Percentiles rank a stretch among this genome's conserved stretches.
phyloP scores from a whole-genome alignment of 495 filamentous ascomycete species.

The Hyaloscypha finlandica region DNA sequence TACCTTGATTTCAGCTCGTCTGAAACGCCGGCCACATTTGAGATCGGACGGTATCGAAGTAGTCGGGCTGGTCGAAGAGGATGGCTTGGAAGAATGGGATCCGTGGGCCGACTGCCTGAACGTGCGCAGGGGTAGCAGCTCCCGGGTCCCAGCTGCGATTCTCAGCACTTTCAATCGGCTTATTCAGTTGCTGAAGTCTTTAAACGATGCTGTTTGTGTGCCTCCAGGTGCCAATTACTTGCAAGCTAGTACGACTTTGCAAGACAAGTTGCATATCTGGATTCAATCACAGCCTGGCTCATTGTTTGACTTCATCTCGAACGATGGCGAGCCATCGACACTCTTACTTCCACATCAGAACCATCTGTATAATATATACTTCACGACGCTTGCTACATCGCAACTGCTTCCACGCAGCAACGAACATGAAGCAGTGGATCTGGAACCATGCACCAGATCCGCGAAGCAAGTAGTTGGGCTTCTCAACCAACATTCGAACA shows the following conservation, averaged over 20 bases:
- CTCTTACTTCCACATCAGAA: conserved; percentile 52
- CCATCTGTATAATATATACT: conserved; percentile 49
- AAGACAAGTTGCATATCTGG: conserved; percentile 25
- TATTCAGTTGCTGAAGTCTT: conserved; percentile 47
- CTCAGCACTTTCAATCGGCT: conserved; percentile 66
- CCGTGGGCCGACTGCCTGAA: conserved; percentile 61
- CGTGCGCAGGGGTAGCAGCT: conserved; percentile 38
- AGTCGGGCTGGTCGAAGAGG: conserved; percentile 55
- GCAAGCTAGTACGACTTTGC: conserved; percentile 27
- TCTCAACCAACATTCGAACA: conserved; percentile 49
- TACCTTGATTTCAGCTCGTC: conserved; percentile 59
- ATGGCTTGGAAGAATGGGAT: conserved; percentile 73
- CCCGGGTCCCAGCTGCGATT: conserved; percentile 55
- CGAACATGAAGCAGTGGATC: conserved; percentile 38
- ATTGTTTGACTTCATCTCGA: conserved; percentile 43
- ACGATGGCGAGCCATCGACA: conserved; percentile 47
- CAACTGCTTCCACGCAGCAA: conserved; percentile 44
- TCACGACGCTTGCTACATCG: conserved; percentile 47
- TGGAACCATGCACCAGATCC: conserved; percentile 48
- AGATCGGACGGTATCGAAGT: conserved; percentile 46
- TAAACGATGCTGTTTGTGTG: conserved; percentile 29
- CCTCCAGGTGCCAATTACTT: conserved; percentile 6
- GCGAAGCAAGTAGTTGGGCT: conserved; percentile 46
- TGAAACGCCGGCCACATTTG: conserved; percentile 55
- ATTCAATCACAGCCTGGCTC: conserved; percentile 42